phyloP scores from a whole-genome alignment of 441 rosid genomes.

The Capsella rubella region DNA sequence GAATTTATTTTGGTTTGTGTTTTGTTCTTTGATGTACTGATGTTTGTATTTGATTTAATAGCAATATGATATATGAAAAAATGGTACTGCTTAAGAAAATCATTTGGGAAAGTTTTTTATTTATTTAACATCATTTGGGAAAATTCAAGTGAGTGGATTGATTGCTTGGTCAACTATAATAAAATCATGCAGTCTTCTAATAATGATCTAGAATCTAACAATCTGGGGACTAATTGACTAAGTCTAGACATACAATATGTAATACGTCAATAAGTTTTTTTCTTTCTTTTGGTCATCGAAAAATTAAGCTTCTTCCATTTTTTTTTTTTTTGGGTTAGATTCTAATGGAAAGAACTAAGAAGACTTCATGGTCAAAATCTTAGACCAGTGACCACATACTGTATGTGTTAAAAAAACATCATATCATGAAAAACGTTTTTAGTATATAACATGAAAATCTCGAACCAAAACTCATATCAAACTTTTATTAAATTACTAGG shows the following conservation, averaged over 20 bases:
- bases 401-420: background rate
- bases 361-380: background rate
- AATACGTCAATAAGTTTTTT: conserved; percentile 3
- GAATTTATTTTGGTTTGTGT: background rate
- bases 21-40: background rate
- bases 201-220: background rate
- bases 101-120: too few species aligned
- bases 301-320: too few species aligned
- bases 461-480: background rate
- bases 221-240: background rate
- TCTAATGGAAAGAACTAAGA: background rate
- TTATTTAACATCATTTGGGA: background rate
- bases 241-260: background rate
- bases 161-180: background rate
- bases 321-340: background rate
- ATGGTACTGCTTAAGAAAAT: too few species aligned
- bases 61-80: background rate
- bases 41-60: background rate
- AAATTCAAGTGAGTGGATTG: background rate
- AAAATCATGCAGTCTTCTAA: background rate
- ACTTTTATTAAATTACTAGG: background rate
- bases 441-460: background rate
- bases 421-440: background rate
- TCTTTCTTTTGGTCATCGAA: background rate
- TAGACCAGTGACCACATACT: background rate